Evolutionary conservation across 805 yeast genomes (phyloP), one percentile per base, ranked within the genome.

Genomic region (Sungouiozyma ichnusensis): DNA sequence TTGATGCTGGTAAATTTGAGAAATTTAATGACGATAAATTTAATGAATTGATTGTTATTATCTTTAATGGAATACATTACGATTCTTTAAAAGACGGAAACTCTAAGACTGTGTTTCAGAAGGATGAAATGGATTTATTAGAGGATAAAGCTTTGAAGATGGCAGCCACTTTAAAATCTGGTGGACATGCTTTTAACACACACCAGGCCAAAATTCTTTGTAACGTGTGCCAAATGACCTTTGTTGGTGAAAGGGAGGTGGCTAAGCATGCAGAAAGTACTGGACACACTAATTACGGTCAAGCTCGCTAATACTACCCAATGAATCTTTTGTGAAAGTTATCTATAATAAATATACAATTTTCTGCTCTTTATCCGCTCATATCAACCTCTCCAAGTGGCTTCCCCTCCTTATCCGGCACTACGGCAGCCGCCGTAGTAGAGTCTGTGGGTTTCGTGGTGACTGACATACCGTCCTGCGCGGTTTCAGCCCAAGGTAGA

Each of bases 1-100:
- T 83, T 18, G 80, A 76, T 49, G 76, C 76, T 44, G 74, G 75
- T 4, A 65, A 76, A 19, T 57, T 72, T 32, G 81, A 81, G 48
- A 64, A 64, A 29, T 82, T 81, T 57, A 67, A 67, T 37, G 71
- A 71, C 32, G 70, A 62, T n/a, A 54, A 50, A 44, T 63, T 64
- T 3, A 48, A 53, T 1, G 55, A 55, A 3, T 78, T 72, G 51
- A 69, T 78, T n/a, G 61, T 74, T 14, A 62, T 83, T 16, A 60
- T 79, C 8, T 83, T 81, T 53, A 71, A 74, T 33, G 92, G 92
- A 0, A 73, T 82, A 38, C 94, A 83, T 60, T 83, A 81, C 56
- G 92, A 83, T 56, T 65, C 79, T 1, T 65, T 77, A 29, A 74
- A 70, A n/a, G 51, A 54, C 14, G 61, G 59, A 17, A 57, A 56